These are phyloP conservation scores for Irpex sp. DNA, from an alignment of 1,284 basidiomycete species.

Conservation along the genomic window DNA sequence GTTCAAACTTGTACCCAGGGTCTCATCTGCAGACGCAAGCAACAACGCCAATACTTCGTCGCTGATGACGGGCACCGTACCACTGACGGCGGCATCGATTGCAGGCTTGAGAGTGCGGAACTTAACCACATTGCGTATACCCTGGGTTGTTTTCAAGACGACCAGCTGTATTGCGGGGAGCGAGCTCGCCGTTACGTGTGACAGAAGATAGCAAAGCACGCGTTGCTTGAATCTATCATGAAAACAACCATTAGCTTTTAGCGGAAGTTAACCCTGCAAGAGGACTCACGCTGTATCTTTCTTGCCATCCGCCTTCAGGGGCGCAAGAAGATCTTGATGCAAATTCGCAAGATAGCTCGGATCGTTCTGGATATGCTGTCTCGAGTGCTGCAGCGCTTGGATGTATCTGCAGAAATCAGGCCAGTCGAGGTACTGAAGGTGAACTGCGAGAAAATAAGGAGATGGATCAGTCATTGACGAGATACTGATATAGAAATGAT, in stretches of 20 bases:
- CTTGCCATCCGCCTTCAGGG: slow-evolving; percentile 50
- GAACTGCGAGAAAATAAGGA: slow-evolving; percentile 33
- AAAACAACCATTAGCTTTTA: too few relatives aligned
- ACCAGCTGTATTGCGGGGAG: slow-evolving; percentile 46
- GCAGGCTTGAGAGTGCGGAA: slow-evolving; percentile 62
- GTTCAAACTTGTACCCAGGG: slow-evolving; percentile 43
- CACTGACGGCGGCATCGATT: slow-evolving; percentile 42
- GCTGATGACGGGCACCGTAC: slow-evolving; percentile 18
- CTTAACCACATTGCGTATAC: slow-evolving; percentile 65
- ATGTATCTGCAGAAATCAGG: slow-evolving; percentile 71
- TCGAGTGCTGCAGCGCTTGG: slow-evolving; percentile 46
- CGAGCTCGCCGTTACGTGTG: slow-evolving; percentile 72
- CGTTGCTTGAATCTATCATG: slow-evolving; percentile 65
- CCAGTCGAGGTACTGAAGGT: slow-evolving; percentile 79
- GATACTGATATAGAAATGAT: neutral
- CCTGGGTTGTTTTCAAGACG: slow-evolving; percentile 58
- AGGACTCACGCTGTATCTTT: slow-evolving; percentile 57
- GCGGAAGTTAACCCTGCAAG: neutral
- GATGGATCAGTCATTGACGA: slow-evolving; percentile 4
- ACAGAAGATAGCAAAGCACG: slow-evolving; percentile 77
- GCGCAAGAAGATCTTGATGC: slow-evolving; percentile 58
- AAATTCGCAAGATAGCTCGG: slow-evolving; percentile 56
- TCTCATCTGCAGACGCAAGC: slow-evolving; percentile 53
- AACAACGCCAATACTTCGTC: slow-evolving; percentile 42
- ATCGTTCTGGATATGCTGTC: slow-evolving; percentile 72